A percentile compares a stretch with the other conserved stretches of the same genome.
Conservation (phyloP, 1,139 yeast genomes). For the Hanseniaspora gamundiae region DNA sequence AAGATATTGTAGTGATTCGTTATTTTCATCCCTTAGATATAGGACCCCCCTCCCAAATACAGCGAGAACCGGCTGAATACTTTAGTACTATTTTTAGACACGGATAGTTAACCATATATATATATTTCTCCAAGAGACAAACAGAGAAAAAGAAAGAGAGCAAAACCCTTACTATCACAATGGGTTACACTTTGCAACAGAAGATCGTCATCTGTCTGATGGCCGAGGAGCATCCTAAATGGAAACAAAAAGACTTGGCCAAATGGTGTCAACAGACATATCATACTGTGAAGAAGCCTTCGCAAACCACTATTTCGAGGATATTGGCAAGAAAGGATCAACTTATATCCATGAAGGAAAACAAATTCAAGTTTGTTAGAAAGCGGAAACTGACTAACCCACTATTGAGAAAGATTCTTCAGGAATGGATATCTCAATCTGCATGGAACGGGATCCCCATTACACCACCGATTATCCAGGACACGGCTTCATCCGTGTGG, state of each 20-base stretch:
- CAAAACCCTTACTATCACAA: no score
- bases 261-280: constrained; percentile 49
- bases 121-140: no score
- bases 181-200: constrained; percentile 53
- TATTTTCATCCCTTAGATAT: no score
- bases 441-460: constrained; percentile 58
- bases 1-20: no score
- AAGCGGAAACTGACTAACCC: constrained; percentile 47
- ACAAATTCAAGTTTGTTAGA: constrained; percentile 37
- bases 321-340: constrained; percentile 47
- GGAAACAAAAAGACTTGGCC: constrained; percentile 61
- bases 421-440: constrained; percentile 61
- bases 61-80: no score
- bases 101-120: no score
- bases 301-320: constrained; percentile 58
- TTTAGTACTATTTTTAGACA: no score
- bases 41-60: no score
- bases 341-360: constrained; percentile 44
- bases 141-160: background rate
- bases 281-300: constrained; percentile 41
- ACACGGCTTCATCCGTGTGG: constrained; percentile 57
- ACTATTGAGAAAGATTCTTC: constrained; percentile 41
- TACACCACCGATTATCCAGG: constrained; percentile 50
- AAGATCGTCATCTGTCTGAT: constrained; percentile 56
- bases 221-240: constrained; percentile 51